Evolutionary conservation across 139 green algal species (phyloP).

Genomic region (Picochlorum costavermella): DNA sequence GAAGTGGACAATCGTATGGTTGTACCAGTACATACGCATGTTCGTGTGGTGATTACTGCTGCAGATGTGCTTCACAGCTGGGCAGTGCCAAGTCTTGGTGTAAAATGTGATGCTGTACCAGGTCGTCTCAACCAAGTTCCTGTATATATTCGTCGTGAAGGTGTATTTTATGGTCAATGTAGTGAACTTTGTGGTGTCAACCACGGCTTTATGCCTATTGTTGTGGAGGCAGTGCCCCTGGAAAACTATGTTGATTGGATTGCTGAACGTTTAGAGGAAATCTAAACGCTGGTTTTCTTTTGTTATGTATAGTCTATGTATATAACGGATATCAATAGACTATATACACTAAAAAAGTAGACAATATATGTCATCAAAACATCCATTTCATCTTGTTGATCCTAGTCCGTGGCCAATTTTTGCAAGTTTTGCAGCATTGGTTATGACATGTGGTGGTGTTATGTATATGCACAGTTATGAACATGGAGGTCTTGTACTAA

Average conservation of each 20-base stretch:
- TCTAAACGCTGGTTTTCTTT: constrained; percentile 8
- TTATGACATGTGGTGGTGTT: constrained; percentile 44
- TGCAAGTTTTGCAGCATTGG: constrained; percentile 40
- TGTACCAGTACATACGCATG: constrained; percentile 35
- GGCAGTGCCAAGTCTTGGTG: constrained; percentile 38
- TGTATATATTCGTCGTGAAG: constrained; percentile 36
- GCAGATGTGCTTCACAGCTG: constrained; percentile 47
- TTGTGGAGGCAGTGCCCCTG: constrained; percentile 40
- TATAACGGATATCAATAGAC: too few relatives aligned
- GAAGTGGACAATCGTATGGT: constrained; percentile 42
- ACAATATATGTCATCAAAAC: constrained; percentile 32
- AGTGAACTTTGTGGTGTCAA: constrained; percentile 44
- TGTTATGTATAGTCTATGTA: too few relatives aligned
- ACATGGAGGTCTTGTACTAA: constrained; percentile 40
- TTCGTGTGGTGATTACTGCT: constrained; percentile 39
- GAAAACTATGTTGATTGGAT: constrained; percentile 54
- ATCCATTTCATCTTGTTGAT: constrained; percentile 55
- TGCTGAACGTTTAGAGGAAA: constrained; percentile 38
- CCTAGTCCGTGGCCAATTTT: constrained; percentile 48
- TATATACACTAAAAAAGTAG: constrained; percentile 13
- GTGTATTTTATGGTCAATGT: constrained; percentile 47
- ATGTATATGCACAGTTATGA: constrained; percentile 60
- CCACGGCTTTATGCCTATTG: constrained; percentile 49
- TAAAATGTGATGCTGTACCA: constrained; percentile 45
- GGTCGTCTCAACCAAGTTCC: constrained; percentile 37